Evolutionary conservation across 2,329 filamentous ascomycete species (phyloP), one percentile per base, ranked within the genome.

Genomic region (Trichoderma hamatum): DNA sequence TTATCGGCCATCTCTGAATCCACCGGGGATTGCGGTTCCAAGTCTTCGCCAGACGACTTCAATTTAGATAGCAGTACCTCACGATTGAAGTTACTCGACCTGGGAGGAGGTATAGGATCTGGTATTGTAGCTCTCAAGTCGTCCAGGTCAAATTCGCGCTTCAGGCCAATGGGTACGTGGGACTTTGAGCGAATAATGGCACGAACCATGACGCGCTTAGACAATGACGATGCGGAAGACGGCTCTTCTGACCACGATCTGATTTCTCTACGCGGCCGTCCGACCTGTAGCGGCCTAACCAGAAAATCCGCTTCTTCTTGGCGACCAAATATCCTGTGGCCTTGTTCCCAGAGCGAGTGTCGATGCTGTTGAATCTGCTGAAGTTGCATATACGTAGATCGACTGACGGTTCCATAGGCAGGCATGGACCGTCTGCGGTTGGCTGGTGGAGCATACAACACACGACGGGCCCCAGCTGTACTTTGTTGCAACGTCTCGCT

Each of bases 131-230:
- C 78, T 56, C 82, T 79, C 11, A 88, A 75, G 70, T 82, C 78
- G 30, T 82, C 78, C 16, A 87, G 76, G 70, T 87, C 80, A 70
- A 89, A 85, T 21, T 80, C 81, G 34, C 85, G 81, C 71, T 82
- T 80, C 21, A 89, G 78, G 0, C 84, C 72, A 71, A 87, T 83
- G 1, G 85, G 79, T 59, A 81, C 80, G 21, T 81, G 78, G 2
- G 82, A 80, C 30, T 72, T 71, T 5, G 78, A 78, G 34, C 74
- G 77, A 34, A 79, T 72, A 16, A 76, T 72, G 9, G 75, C 75
- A 7, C 74, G 73, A 3, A 76, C 73, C n/a, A 72, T 74, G 43
- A 77, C 62, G 10, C 65, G 72, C n/a, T 71, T 70, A 7, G 39
- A 16, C 2, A 26, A 21, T 14, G 54, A 26, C 16, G 60, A 64